phyloP scores from a whole-genome alignment of 192 early-diverging fungal species.

The Podila minutissima region DNA sequence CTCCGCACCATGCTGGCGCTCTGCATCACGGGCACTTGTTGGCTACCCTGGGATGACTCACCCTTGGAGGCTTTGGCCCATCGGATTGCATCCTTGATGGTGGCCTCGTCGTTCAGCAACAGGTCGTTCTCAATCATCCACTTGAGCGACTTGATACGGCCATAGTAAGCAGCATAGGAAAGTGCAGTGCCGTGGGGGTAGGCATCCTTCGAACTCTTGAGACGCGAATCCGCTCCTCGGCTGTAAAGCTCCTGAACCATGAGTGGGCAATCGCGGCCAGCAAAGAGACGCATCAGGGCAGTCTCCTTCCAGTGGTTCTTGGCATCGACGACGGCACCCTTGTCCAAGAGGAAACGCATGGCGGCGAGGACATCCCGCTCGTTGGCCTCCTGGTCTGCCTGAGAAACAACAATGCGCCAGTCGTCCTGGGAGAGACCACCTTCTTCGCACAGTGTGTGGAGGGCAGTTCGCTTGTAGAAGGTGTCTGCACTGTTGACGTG shows the following conservation, averaged over 20 bases:
- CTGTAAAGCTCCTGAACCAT: constrained; percentile 50
- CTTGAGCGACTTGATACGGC: constrained; percentile 35
- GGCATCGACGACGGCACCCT: constrained; percentile 38
- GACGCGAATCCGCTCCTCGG: constrained; percentile 33
- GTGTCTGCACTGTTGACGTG: constrained; percentile 29
- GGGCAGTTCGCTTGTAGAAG: constrained; percentile 35
- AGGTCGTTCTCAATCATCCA: constrained; percentile 51
- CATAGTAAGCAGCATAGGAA: constrained; percentile 39
- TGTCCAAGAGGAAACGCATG: constrained; percentile 45
- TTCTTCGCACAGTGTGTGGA: constrained; percentile 44
- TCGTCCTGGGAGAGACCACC: constrained; percentile 35
- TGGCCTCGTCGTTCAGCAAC: constrained; percentile 36
- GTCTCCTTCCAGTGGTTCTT: constrained; percentile 54
- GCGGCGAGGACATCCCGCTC: constrained; percentile 40
- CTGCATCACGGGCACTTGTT: constrained; percentile 11
- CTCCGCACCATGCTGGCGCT: constrained; percentile 13
- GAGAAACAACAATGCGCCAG: constrained; percentile 22
- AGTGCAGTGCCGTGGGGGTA: constrained; percentile 46
- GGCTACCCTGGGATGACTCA: background rate
- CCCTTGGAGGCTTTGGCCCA: constrained; percentile 44
- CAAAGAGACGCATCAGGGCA: constrained; percentile 37
- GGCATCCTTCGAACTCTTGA: constrained; percentile 48
- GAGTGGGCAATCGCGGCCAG: constrained; percentile 44
- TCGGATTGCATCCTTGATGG: constrained; percentile 42
- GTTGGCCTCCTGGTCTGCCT: constrained; percentile 31